Evolutionary conservation across 2,329 filamentous ascomycete genomes (phyloP), one percentile per base, ranked within the genome.

Genomic region (Aspergillus sp.): DNA sequence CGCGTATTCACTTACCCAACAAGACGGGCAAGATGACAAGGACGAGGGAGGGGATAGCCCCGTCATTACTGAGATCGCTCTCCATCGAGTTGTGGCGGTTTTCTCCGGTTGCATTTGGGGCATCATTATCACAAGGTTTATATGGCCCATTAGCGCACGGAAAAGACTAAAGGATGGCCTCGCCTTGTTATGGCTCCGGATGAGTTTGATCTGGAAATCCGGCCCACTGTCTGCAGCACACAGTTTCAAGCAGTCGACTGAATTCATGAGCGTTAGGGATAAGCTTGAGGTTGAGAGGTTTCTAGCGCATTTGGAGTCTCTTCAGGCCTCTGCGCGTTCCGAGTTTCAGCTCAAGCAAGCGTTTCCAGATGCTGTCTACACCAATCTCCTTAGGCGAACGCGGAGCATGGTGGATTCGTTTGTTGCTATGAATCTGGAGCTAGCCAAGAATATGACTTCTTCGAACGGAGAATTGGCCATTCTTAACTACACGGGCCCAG

Each of bases 171-270:
- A 95, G 69, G 89, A 96, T 67, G 93, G 93, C 2, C 82, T 97
- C 11, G 90, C 91, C 27, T 81, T 96, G n/a, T 80, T 99, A 12
- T 98, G 95, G 84, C 82, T 99, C 6, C 90, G 96, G 58, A 93
- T 99, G 86, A 91, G 92, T 15, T 82, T 99, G 35, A 93, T 98
- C 63, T 99, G 95, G 95, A 96, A 93, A 76, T 86, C 93, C 45
- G 93, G 96, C 8, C 95, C 95, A 0, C 79, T 99, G 23, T 88
- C 90, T 4, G 85, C 88, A 6, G 82, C 96, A 55, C 78, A 87
- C 1, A 82, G 86, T 46, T 85, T 82, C 58, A 61, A 65, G n/a
- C 79, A 84, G 4, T 76, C 82, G 37, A 70, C 79, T 55, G 85
- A 86, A 6, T 98, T 96, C 72, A 92, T 97, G 84, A 88, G 88